A percentile compares a stretch with the other conserved stretches of the same genome.
Evolutionary conservation across 2,329 filamentous ascomycete species (phyloP).

Genomic region (Trichoderma atroviride): DNA sequence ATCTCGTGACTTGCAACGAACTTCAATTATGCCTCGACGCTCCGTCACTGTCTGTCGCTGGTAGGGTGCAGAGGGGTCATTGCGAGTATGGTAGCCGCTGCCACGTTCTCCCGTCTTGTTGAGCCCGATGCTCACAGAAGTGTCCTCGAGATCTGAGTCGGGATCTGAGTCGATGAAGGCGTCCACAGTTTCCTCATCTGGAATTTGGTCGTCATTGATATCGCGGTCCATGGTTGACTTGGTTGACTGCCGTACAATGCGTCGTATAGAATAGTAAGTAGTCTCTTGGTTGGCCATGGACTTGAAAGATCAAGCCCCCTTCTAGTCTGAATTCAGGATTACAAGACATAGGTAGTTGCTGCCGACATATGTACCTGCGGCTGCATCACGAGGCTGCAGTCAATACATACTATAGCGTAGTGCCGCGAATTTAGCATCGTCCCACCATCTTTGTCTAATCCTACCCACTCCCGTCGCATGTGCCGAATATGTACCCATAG

Average conservation of each 20-base stretch:
- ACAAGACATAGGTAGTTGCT: background rate
- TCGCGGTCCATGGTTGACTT: background rate
- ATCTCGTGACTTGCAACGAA: constrained; percentile 34
- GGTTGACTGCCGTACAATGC: no score
- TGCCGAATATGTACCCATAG: background rate
- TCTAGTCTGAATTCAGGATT: background rate
- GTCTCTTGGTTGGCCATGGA: background rate
- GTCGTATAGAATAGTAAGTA: background rate
- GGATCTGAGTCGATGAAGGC: constrained; percentile 11
- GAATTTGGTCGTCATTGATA: background rate
- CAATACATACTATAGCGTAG: background rate
- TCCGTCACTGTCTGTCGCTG: constrained; percentile 31
- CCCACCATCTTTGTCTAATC: constrained; percentile 2
- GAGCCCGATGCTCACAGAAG: constrained; percentile 29
- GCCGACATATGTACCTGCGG: background rate
- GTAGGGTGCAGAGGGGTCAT: constrained; percentile 31
- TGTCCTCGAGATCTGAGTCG: constrained; percentile 29
- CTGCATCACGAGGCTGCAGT: constrained; percentile 16
- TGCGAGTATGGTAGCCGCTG: constrained; percentile 33
- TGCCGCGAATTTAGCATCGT: constrained; percentile 1
- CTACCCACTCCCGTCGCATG: background rate
- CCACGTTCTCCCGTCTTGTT: constrained; percentile 28
- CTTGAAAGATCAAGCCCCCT: background rate
- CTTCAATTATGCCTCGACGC: constrained; percentile 34
- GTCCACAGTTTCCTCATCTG: constrained; percentile 12